A percentile compares a stretch with the other conserved stretches of the same genome.
phyloP scores from a whole-genome alignment of 2,329 filamentous ascomycete species.

The Penicillium digitatum region DNA sequence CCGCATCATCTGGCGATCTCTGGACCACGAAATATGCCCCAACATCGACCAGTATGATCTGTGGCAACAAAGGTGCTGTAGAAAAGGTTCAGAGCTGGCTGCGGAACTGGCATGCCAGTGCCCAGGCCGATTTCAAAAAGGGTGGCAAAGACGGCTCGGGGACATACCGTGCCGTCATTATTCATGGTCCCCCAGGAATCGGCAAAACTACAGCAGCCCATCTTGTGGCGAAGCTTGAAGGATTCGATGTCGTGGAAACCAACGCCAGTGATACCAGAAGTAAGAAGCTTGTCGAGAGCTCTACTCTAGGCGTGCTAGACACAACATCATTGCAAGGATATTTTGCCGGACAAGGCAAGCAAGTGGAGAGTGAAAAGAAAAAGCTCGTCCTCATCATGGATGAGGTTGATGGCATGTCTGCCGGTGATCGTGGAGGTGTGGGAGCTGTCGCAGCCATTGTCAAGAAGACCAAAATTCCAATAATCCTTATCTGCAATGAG shows the following conservation, averaged over 20 bases:
- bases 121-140: constrained; percentile 76
- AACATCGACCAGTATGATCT: constrained; percentile 78
- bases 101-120: constrained; percentile 71
- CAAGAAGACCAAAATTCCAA: constrained; percentile 88
- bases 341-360: constrained; percentile 78
- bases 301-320: constrained; percentile 84
- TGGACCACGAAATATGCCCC: constrained; percentile 97
- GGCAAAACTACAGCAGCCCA: constrained; percentile 97
- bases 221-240: constrained; percentile 85
- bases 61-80: constrained; percentile 86
- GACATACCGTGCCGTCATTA: constrained; percentile 80
- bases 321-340: constrained; percentile 90
- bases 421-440: constrained; percentile 91
- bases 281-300: constrained; percentile 88
- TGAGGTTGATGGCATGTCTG: constrained; percentile 98
- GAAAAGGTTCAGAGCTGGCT: constrained; percentile 90
- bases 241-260: constrained; percentile 88
- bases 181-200: constrained; percentile 92
- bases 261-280: constrained; percentile 95
- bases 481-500: constrained; percentile 98
- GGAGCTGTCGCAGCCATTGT: constrained; percentile 90
- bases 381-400: constrained; percentile 98
- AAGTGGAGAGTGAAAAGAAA: constrained; percentile 76
- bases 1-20: constrained; percentile 55
- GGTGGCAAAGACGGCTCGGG: constrained; percentile 82